Evolutionary conservation across 805 yeast species (phyloP).

Genomic region (Kluyveromyces wickerhamii): DNA sequence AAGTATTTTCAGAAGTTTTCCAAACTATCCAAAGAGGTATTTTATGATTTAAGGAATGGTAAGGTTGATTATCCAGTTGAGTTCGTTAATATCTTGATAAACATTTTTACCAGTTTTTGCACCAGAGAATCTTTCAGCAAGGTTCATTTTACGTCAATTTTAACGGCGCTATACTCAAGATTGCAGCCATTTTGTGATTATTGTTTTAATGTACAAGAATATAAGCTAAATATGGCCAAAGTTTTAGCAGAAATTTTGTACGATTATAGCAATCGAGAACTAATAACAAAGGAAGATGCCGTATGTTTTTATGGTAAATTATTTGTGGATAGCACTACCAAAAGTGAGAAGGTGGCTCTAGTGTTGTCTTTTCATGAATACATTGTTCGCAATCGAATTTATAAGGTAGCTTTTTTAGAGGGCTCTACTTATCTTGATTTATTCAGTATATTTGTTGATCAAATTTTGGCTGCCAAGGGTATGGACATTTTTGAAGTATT

Average conservation of each 20-base stretch:
- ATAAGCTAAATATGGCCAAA: constrained; percentile 24
- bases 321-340: constrained; percentile 13
- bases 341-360: constrained; percentile 27
- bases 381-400: constrained; percentile 20
- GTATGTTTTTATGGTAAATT: constrained; percentile 18
- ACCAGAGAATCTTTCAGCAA: constrained; percentile 17
- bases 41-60: constrained; percentile 16
- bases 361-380: constrained; percentile 34
- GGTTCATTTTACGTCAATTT: constrained; percentile 15
- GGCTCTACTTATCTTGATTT: constrained; percentile 19
- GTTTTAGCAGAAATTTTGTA: constrained; percentile 32
- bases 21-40: constrained; percentile 19
- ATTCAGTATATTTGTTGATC: not conserved
- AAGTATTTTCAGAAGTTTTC: constrained; percentile 16
- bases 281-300: constrained; percentile 15
- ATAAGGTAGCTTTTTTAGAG: constrained; percentile 22
- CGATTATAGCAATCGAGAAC: constrained; percentile 15
- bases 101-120: constrained; percentile 18
- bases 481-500: constrained; percentile 10
- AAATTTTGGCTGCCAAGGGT: not conserved
- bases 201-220: constrained; percentile 1
- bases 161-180: constrained; percentile 13
- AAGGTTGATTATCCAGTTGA: constrained; percentile 21
- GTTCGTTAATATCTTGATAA: constrained; percentile 21
- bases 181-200: not conserved